phyloP scores from a whole-genome alignment of 2,329 filamentous ascomycete genomes.

The Nemania sp. region DNA sequence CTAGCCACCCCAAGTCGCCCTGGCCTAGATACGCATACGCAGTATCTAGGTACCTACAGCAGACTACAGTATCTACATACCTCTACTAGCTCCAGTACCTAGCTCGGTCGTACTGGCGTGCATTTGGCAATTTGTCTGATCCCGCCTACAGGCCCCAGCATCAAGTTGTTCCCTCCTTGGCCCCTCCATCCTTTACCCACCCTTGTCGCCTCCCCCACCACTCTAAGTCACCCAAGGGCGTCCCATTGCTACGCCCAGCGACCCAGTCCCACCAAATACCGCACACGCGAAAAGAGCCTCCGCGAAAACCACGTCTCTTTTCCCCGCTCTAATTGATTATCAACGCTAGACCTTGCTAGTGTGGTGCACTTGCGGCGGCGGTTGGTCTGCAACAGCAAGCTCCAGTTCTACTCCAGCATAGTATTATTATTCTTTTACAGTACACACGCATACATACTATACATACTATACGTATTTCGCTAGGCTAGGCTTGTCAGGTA shows the following conservation, averaged over 20 bases:
- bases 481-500: conserved; percentile 6
- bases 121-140: conserved; percentile 32
- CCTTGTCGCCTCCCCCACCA: conserved; percentile 29
- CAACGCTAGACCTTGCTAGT: conserved; percentile 31
- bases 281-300: conserved; percentile 42
- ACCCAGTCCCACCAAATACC: conserved; percentile 38
- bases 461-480: conserved; percentile 12
- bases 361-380: conserved; percentile 28
- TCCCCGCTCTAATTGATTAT: conserved; percentile 40
- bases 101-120: conserved; percentile 20
- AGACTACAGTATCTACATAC: too few species aligned
- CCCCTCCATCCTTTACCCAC: conserved; percentile 20
- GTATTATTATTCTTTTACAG: conserved; percentile 17
- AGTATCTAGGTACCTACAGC: conserved; percentile 4
- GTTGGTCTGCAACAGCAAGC: conserved; percentile 34
- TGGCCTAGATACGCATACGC: not conserved
- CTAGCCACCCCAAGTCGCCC: conserved; percentile 17
- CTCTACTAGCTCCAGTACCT: too few species aligned
- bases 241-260: conserved; percentile 17
- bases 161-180: conserved; percentile 29
- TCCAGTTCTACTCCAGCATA: conserved; percentile 37
- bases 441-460: conserved; percentile 21
- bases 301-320: conserved; percentile 34
- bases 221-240: conserved; percentile 23
- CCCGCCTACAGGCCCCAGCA: conserved; percentile 35